phyloP scores from a whole-genome alignment of 2,329 filamentous ascomycete species.

The Exophiala bonariae region DNA sequence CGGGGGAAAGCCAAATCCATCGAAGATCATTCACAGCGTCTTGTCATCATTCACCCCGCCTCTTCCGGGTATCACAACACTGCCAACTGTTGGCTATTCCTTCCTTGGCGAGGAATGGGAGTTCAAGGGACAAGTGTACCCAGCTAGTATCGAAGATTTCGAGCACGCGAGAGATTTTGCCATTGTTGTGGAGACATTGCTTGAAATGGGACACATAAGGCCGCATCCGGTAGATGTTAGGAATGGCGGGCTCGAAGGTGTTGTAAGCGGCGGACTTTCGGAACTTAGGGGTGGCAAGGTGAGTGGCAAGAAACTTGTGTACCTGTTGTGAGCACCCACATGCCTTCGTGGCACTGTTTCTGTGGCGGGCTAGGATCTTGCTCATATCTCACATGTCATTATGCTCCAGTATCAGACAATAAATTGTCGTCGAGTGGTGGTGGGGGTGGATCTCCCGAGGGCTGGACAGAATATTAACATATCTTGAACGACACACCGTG shows the following conservation, averaged over 20 bases:
- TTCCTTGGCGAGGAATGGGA: background rate
- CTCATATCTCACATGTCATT: no score
- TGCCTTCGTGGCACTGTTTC: no score
- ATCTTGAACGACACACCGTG: no score
- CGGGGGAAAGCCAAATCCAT: no score
- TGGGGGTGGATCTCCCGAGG: no score
- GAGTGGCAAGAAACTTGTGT: conserved; percentile 3
- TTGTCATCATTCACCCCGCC: no score
- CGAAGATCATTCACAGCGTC: no score
- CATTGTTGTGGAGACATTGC: background rate
- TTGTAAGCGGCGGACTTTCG: background rate
- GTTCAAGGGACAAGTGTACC: background rate
- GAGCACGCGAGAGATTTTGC: background rate
- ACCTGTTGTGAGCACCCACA: background rate
- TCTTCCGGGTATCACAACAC: no score
- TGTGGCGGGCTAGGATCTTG: no score
- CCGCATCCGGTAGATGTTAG: conserved; percentile 1
- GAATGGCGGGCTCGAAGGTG: background rate
- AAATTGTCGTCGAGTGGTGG: no score
- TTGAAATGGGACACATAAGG: background rate
- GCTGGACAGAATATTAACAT: no score
- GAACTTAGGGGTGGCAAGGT: background rate
- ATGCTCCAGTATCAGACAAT: no score
- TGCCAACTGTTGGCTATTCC: background rate
- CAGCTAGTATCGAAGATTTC: background rate